Base-by-base conservation (phyloP, 2,329 filamentous ascomycete species). In the Metarhizium brunneum region DNA sequence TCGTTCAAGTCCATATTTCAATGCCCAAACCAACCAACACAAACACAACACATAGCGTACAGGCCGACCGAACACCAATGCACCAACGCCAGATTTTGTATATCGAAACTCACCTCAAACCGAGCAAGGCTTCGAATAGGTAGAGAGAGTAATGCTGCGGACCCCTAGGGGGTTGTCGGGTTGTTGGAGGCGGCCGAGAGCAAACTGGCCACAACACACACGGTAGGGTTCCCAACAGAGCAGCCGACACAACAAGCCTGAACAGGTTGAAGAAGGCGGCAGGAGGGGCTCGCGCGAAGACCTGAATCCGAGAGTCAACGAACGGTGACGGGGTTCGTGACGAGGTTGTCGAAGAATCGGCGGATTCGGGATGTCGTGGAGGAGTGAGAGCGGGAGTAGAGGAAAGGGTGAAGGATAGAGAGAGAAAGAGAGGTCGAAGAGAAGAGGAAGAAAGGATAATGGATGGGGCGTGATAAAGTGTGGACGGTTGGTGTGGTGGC, bases 341-440 rank as follows among this genome's bases (percentile, higher is more conserved):
- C 65, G 64, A 54, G 51, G 52, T 70, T 70, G 67, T 69, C 67
- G 62, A 61, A 58, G 59, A 59, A 59, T 70, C 59, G 68, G 65
- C 63, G 68, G 69, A 70, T 71, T 72, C 69, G 66, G 67, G 59
- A 62, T 62, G 58, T 66, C 66, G 67, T 66, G 64, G 63, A 62
- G 61, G 54, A 57, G 58, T 48, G 52, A 57, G 59, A 57, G 57
- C 59, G 58, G 32, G 54, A 57, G 57, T 47, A 53, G 52, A 53
- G 40, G 42, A 52, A 13, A 40, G 38, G 4, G 14, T 13, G 14
- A 40, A 16, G 38, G 38, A 40, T 13, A 16, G 38, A 16, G 38
- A 14, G 6, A 35, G 32, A 56, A 32, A 29, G 52, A 56, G 38
- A 48, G 47, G 54, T 58, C 56, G 55, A 57, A 56, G 53, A 54